Percentiles rank a stretch among this genome's conserved stretches.
Evolutionary conservation across 1,284 basidiomycete species (phyloP).

Genomic region (Irpex lacteus): DNA sequence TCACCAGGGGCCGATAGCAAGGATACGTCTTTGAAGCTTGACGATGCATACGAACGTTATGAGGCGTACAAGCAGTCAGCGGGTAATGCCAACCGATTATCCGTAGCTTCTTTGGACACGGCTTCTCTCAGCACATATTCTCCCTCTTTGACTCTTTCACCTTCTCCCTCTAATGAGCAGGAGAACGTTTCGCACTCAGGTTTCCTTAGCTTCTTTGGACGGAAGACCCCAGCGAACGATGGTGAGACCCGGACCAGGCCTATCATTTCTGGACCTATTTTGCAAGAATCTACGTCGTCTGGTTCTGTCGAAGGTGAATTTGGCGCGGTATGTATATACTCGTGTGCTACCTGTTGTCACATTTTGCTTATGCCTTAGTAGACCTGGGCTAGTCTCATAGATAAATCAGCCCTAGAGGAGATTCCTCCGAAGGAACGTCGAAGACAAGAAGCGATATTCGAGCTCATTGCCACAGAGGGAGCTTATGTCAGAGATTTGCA

Average conservation of each 20-base stretch:
- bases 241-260: slow-evolving; percentile 35
- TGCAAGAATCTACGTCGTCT: slow-evolving; percentile 11
- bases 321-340: slow-evolving; percentile 54
- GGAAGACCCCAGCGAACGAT: slow-evolving; percentile 44
- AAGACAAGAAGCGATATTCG: slow-evolving; percentile 91
- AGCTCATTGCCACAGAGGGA: slow-evolving; percentile 85
- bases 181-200: slow-evolving; percentile 29
- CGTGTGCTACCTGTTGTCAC: neutral
- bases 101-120: slow-evolving; percentile 54
- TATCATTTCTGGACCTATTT: slow-evolving; percentile 47
- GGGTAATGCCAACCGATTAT: slow-evolving; percentile 48
- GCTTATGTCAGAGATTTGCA: slow-evolving; percentile 90
- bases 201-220: slow-evolving; percentile 57
- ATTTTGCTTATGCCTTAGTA: slow-evolving; percentile 26
- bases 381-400: slow-evolving; percentile 91
- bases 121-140: slow-evolving; percentile 26
- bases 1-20: slow-evolving; percentile 32
- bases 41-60: slow-evolving; percentile 91
- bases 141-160: slow-evolving; percentile 8
- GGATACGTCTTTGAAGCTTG: slow-evolving; percentile 41
- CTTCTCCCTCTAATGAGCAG: slow-evolving; percentile 20
- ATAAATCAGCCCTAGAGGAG: slow-evolving; percentile 75
- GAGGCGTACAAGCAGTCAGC: slow-evolving; percentile 70
- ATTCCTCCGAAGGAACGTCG: slow-evolving; percentile 78
- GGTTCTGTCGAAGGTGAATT: slow-evolving; percentile 38